Evolutionary conservation across 108 stramenopile genomes (phyloP).

Genomic region (Nitzschia palea): DNA sequence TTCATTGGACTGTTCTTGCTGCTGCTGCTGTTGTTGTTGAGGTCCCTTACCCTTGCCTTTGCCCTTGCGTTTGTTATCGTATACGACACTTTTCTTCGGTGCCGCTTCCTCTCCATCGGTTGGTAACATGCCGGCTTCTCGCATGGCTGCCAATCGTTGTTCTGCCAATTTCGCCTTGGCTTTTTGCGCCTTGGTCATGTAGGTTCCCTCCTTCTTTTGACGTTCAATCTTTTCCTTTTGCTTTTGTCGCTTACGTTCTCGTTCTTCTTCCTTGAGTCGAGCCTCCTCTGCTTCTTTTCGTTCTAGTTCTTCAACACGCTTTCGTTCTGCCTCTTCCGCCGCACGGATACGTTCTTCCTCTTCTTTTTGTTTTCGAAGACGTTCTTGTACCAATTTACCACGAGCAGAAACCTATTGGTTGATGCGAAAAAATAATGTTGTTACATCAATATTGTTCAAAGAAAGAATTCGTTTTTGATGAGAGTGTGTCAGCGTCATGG

Average conservation of each 20-base stretch:
- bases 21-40: conserved; percentile 25
- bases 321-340: conserved; percentile 76
- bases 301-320: conserved; percentile 77
- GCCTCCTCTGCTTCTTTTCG: conserved; percentile 65
- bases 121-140: conserved; percentile 81
- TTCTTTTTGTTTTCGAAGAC: conserved; percentile 84
- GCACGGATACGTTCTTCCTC: conserved; percentile 75
- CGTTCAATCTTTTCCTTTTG: conserved; percentile 88
- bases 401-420: conserved; percentile 77
- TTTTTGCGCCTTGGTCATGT: conserved; percentile 91
- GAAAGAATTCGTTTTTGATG: not conserved
- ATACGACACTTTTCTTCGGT: conserved; percentile 45
- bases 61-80: conserved; percentile 49
- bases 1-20: conserved; percentile 27
- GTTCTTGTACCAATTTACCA: conserved; percentile 83
- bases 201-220: conserved; percentile 89
- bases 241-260: conserved; percentile 75
- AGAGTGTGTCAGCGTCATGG: no score
- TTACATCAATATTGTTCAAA: not conserved
- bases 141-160: conserved; percentile 80
- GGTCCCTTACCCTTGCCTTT: conserved; percentile 31
- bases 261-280: conserved; percentile 65
- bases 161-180: conserved; percentile 73
- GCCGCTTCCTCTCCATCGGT: conserved; percentile 46
- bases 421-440: not conserved